Evolutionary conservation across 768 basidiomycete species (phyloP), one percentile per base, ranked within the genome.

Genomic region (Panus rudis): DNA sequence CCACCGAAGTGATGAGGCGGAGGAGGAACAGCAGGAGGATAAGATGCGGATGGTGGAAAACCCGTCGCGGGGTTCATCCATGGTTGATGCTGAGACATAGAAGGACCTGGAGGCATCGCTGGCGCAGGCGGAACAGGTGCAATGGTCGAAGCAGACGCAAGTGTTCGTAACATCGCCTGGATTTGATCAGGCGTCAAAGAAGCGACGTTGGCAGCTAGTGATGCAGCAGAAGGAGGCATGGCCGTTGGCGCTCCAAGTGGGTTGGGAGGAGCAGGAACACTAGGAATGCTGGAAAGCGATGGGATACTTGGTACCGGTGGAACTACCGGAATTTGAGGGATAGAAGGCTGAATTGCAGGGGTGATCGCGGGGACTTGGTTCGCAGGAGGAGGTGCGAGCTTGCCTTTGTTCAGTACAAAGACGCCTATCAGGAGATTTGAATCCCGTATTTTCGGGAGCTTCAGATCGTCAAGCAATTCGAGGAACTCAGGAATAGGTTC

Each of bases 361-460:
- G 60, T 27, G 14, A 65, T 55, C 1, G 71, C 64, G 19, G 68
- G 69, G 14, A 71, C 38, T 2, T 47, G 33, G 3, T 57, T 47
- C n/a, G 44, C 37, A 3, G 54, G 45, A 4, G 55, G 58, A 4
- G 55, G 63, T n/a, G 67, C 71, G 3, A 90, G 73, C 61, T 79
- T 89, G 20, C 86, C 90, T 60, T 84, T 91, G 53, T 74, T 77
- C 14, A 92, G 69, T n/a, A 94, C 74, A 78, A 88, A 91, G 12
- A 93, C 78, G 19, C 85, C 86, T 33, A 94, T 66, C 28, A 94
- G 70, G 47, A 79, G 79, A 56, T 88, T 77, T 2, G 64, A 58
- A n/a, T 61, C 72, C 22, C 91, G 73, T 8, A 64, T 56, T 52
- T 75, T 78, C 12, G 88, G 85, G 2, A 94, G 60, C 44, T 69